phyloP scores from a whole-genome alignment of 2,329 filamentous ascomycete genomes.

The Aaosphaeria arxii region DNA sequence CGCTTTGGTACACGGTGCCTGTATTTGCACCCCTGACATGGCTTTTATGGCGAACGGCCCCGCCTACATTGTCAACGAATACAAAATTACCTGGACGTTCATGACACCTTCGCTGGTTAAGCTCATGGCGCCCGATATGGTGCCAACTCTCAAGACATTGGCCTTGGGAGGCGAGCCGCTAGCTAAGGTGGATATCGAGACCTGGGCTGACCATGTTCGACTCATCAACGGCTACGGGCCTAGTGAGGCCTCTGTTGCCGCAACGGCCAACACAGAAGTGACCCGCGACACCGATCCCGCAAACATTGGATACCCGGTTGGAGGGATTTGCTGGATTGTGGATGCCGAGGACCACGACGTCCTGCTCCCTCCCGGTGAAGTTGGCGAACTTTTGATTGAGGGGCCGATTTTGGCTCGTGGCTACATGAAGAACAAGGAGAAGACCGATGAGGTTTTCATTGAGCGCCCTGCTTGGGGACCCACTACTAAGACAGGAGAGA shows the following conservation, averaged over 20 bases:
- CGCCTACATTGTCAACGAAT: slow-evolving; percentile 48
- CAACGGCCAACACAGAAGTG: slow-evolving; percentile 3
- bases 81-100: slow-evolving; percentile 54
- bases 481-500: slow-evolving; percentile 5
- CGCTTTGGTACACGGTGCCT: slow-evolving; percentile 55
- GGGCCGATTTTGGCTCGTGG: slow-evolving; percentile 15
- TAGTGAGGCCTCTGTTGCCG: slow-evolving; percentile 5
- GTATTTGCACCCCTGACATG: slow-evolving; percentile 56
- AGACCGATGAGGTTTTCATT: slow-evolving; percentile 14
- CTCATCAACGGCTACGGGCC: slow-evolving; percentile 9
- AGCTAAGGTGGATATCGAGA: slow-evolving; percentile 4
- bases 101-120: slow-evolving; percentile 56
- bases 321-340: slow-evolving; percentile 19
- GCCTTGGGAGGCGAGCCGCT: slow-evolving; percentile 41
- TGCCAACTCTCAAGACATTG: slow-evolving; percentile 42
- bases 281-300: slow-evolving; percentile 3
- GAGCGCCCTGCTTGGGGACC: slow-evolving; percentile 6
- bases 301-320: slow-evolving; percentile 7
- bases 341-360: slow-evolving; percentile 12
- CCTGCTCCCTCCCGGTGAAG: slow-evolving; percentile 11
- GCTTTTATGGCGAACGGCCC: slow-evolving; percentile 52
- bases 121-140: slow-evolving; percentile 38
- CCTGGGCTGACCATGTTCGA: slow-evolving; percentile 3
- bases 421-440: slow-evolving; percentile 18
- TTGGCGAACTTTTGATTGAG: slow-evolving; percentile 24